Base-by-base conservation (phyloP, 176 grass and related monocot species). In the Puya raimondii region DNA sequence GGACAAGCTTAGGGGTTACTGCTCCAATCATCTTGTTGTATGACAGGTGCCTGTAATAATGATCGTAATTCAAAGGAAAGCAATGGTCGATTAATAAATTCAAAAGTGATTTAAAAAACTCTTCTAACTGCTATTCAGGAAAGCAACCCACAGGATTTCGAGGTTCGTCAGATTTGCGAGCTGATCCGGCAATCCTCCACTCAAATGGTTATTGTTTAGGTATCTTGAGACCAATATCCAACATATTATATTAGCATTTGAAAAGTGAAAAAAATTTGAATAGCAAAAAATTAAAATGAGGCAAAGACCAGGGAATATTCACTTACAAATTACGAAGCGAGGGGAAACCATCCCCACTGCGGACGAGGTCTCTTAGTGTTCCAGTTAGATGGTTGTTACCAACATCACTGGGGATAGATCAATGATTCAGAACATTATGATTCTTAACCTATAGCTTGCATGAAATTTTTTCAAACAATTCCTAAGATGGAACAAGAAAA, bases 111-210 rank as follows among this genome's bases (percentile, higher is more conserved):
- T 10, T n/a, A 1, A 51, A 21, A 51, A 22, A 48, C 1, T 71
- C 20, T n/a, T 49, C 10, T 71, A 17, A 71, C 25, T 29, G 18
- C 48, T 47, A 50, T 18, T 50, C 22, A 21, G 76, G 50, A 3
- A 72, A 27, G 11, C 48, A 83, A 80, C 85, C 86, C 80, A 91
- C 88, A 96, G 23, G 69, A 96, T 92, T 80, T 96, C 88, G 49
- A 97, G 89, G 68, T 90, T 90, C 72, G 84, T 81, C 80, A 97
- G 81, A 81, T 97, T 92, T 67, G 86, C 89, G 81, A 92, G 85
- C 77, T 92, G 93, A 59, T 92, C 93, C 50, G 89, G 93, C 42
- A 97, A 63, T 82, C 85, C 86, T 22, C 88, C 93, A 83, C 74
- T 87, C 53, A 97, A 85, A 58, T 90, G 81, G 74, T 97, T 97